phyloP scores from a whole-genome alignment of 2,329 filamentous ascomycete species.

The Calonectria leucothoes region DNA sequence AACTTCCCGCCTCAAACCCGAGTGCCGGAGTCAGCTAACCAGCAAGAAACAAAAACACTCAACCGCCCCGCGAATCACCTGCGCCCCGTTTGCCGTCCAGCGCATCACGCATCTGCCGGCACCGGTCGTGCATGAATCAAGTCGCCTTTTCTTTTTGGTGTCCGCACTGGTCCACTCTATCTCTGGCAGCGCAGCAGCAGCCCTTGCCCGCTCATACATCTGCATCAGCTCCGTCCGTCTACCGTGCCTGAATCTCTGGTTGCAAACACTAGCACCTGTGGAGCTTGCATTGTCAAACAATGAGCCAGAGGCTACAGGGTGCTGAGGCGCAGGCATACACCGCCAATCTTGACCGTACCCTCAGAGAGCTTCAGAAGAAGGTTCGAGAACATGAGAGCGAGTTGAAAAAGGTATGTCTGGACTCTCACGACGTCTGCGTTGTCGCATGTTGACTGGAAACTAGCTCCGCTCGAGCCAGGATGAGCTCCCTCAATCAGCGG shows the following conservation, averaged over 20 bases:
- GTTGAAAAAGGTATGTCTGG: constrained; percentile 56
- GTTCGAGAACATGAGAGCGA: constrained; percentile 65
- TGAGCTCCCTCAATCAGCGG: constrained; percentile 40
- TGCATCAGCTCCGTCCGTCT: not conserved
- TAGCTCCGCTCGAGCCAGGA: constrained; percentile 44
- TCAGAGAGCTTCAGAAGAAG: constrained; percentile 72
- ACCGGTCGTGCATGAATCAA: constrained; percentile 14
- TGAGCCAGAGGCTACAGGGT: constrained; percentile 40
- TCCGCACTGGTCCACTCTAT: constrained; percentile 10
- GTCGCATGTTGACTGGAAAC: constrained; percentile 1
- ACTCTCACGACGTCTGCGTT: not conserved
- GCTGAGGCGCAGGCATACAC: constrained; percentile 45
- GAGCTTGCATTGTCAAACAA: constrained; percentile 24
- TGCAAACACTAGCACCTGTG: constrained; percentile 17
- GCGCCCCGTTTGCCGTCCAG: constrained; percentile 7
- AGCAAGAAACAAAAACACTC: not conserved
- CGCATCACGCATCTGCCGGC: constrained; percentile 17
- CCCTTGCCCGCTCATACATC: not conserved
- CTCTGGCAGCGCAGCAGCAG: constrained; percentile 5
- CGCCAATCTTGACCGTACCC: constrained; percentile 72
- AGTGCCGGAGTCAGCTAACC: not conserved
- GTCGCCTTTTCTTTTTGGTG: not conserved
- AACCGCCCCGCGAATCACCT: not conserved
- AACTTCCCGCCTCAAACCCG: not conserved
- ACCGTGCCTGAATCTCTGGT: not conserved